Conservation (phyloP, 139 green algal genomes). For the Desmodesmus armatus region DNA sequence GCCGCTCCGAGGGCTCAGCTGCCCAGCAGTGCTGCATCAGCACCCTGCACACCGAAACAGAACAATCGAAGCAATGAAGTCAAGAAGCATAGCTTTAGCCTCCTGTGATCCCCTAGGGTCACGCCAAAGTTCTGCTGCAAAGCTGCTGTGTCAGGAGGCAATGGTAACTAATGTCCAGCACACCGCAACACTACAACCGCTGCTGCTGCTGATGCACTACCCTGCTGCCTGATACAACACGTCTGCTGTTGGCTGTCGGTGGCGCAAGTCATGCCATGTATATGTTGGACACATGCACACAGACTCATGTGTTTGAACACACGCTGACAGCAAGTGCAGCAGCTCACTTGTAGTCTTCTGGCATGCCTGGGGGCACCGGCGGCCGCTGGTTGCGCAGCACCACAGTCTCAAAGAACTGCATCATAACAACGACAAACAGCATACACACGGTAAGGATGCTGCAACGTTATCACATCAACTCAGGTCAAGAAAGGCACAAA, state of each 20-base stretch:
- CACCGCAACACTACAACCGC: not conserved
- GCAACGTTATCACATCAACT: too few species aligned
- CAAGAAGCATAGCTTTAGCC: too few species aligned
- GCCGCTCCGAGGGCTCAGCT: not conserved
- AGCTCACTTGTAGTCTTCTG: conserved; percentile 24
- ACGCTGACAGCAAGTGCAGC: not conserved
- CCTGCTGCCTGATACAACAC: not conserved
- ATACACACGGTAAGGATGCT: too few species aligned
- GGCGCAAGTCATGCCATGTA: not conserved
- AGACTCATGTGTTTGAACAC: not conserved
- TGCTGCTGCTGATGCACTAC: not conserved
- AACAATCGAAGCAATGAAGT: too few species aligned
- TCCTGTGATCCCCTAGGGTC: too few species aligned
- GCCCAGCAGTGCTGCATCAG: conserved; percentile 23
- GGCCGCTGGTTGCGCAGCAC: conserved; percentile 27
- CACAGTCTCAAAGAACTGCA: conserved; percentile 29
- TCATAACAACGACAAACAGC: too few species aligned
- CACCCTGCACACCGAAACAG: too few species aligned
- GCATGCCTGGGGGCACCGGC: conserved; percentile 4
- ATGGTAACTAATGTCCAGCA: not conserved
- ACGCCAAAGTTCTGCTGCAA: not conserved
- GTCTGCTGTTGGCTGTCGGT: not conserved
- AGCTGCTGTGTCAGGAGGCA: not conserved
- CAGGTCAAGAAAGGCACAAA: too few species aligned
- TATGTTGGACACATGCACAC: not conserved